Evolutionary conservation across 176 grass and related monocot species (phyloP), one percentile per base, ranked within the genome.

Genomic region (Panicum miliaceum): DNA sequence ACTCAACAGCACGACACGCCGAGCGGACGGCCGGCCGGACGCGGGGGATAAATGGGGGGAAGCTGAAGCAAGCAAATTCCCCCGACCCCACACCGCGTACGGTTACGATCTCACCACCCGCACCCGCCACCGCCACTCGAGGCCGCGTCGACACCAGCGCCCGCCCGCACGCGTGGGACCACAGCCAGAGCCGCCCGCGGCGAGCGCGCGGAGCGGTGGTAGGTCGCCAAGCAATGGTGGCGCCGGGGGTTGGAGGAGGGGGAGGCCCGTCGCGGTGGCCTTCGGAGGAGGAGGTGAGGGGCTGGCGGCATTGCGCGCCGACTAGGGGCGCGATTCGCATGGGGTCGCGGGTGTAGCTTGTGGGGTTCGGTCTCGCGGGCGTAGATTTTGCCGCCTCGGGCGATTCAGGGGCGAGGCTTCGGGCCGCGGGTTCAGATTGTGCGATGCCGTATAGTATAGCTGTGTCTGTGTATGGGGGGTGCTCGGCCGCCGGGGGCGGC

Each of bases 201-300:
- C 59, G 61, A 59, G 19, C 74, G 58, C 13, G 4, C 26, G 51
- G 51, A 47, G 51, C 20, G 53, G 53, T 9, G 57, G 10, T 26
- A 10, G 65, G 13, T 7, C 38, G 73, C 6, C 8, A 3, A 22
- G 79, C 48, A 72, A 92, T 86, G 87, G 87, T 84, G 68, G 87
- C 64, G 56, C 64, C 90, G 9, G 75, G 54, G 4, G 83, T 9
- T 37, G 75, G 68, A 68, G 80, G 2, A 5, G 45, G 46, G n/a
- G 60, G 4, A 3, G 82, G 35, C 2, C 61, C 75, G 36, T 38
- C 78, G 65, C 73, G 77, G 38, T 92, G 90, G 90, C 90, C 90
- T 23, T 26, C 70, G 75, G 80, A 47, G 70, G 87, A 57, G 16
- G 90, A 92, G 87, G 90, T 92, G 82, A 90, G 78, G n/a, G 52